Conservation (phyloP, 2,329 filamentous ascomycete genomes). For the Venturiaceae sp. region DNA sequence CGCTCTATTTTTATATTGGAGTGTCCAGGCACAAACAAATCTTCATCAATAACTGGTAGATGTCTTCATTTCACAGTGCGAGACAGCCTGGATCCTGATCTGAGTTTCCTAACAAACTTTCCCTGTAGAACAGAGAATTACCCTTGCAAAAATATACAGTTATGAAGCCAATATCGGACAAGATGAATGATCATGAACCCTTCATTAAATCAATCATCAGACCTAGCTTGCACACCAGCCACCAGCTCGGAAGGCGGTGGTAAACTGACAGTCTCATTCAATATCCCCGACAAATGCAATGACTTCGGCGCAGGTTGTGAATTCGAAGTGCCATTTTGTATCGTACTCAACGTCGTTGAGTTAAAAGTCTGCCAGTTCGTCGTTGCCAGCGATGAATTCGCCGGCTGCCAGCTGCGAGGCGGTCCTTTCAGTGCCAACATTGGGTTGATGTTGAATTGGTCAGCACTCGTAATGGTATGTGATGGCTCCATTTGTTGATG, state of each 20-base stretch:
- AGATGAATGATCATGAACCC: too few species aligned
- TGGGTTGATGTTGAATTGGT: conserved; percentile 8
- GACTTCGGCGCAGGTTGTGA: not conserved
- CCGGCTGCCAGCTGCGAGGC: not conserved
- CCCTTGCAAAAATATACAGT: too few species aligned
- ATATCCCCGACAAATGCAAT: conserved; percentile 2
- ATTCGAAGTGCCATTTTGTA: not conserved
- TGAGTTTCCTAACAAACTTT: too few species aligned
- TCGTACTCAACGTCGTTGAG: not conserved
- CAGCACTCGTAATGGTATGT: conserved; percentile 1
- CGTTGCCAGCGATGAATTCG: not conserved
- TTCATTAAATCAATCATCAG: not conserved
- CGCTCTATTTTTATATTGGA: not conserved
- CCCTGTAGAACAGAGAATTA: too few species aligned
- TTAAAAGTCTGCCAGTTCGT: not conserved
- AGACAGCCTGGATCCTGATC: too few species aligned
- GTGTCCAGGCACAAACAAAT: too few species aligned
- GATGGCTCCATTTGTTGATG: not conserved
- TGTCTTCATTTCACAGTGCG: too few species aligned
- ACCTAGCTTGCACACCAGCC: not conserved
- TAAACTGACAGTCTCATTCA: conserved; percentile 5
- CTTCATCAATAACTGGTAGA: too few species aligned
- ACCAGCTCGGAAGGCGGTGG: conserved; percentile 4
- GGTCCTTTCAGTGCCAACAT: conserved; percentile 6
- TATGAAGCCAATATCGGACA: too few species aligned